phyloP scores from a whole-genome alignment of 2,329 filamentous ascomycete species.

The Trichoderma koningiopsis region DNA sequence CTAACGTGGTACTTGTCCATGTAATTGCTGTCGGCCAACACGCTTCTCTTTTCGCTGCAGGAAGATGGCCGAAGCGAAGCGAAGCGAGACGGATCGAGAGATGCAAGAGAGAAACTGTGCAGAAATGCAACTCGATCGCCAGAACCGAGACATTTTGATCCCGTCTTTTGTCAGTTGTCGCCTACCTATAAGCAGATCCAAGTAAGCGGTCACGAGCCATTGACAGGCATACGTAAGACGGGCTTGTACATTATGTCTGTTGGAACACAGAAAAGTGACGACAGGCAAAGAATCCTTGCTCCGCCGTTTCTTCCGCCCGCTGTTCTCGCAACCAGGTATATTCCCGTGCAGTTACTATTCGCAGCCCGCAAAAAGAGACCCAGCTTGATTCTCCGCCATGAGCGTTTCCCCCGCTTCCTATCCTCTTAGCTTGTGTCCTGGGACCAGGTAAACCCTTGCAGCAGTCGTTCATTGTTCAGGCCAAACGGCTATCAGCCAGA shows the following conservation, averaged over 20 bases:
- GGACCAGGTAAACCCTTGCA: background rate
- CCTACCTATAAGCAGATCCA: background rate
- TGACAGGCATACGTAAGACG: background rate
- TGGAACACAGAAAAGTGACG: background rate
- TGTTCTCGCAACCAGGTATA: background rate
- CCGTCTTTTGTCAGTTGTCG: background rate
- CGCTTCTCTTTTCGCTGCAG: background rate
- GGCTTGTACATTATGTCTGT: no score
- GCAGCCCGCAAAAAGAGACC: background rate
- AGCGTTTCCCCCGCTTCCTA: conserved; percentile 5
- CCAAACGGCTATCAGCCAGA: background rate
- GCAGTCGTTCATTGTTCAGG: background rate
- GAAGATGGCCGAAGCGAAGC: background rate
- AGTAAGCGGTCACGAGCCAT: conserved; percentile 14
- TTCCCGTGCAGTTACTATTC: background rate
- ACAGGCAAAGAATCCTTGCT: background rate
- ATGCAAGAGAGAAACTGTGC: background rate
- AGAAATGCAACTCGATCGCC: background rate
- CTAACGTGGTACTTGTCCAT: background rate
- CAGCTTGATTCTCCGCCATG: background rate
- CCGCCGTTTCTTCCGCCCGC: background rate
- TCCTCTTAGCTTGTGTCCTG: background rate
- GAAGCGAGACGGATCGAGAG: background rate
- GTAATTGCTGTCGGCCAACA: background rate
- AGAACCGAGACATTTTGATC: background rate